Evolutionary conservation across 352 stramenopile genomes (phyloP).

Genomic region (Peronospora tabacina): DNA sequence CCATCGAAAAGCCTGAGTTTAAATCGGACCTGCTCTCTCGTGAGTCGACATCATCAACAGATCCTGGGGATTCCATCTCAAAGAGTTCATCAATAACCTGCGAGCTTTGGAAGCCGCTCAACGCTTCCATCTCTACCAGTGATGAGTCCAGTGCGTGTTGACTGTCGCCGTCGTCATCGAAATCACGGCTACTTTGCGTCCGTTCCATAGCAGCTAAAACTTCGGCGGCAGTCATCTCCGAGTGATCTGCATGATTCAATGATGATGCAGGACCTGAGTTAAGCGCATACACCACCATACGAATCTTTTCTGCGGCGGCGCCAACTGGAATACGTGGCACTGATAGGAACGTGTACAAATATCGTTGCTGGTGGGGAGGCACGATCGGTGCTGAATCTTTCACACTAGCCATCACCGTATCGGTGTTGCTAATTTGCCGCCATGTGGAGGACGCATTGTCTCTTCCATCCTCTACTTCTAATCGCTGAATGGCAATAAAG

Average conservation of each 20-base stretch:
- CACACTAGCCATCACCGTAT: constrained; percentile 57
- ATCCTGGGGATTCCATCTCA: constrained; percentile 63
- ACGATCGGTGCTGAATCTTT: constrained; percentile 34
- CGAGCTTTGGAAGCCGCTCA: constrained; percentile 28
- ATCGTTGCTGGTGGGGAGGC: constrained; percentile 32
- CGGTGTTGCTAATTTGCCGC: constrained; percentile 73
- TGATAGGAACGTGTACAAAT: constrained; percentile 75
- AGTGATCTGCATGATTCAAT: constrained; percentile 48
- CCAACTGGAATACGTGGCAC: constrained; percentile 69
- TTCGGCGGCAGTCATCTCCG: constrained; percentile 61
- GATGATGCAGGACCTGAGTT: constrained; percentile 33
- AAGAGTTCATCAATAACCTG: constrained; percentile 77
- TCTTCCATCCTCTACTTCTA: constrained; percentile 29
- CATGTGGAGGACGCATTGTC: constrained; percentile 38
- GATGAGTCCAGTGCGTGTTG: constrained; percentile 46
- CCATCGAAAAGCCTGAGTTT: constrained; percentile 19
- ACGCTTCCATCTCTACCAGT: constrained; percentile 37
- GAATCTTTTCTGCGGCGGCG: constrained; percentile 52
- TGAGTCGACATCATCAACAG: constrained; percentile 29
- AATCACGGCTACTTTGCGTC: constrained; percentile 37
- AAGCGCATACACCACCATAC: constrained; percentile 67
- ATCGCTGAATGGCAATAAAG: constrained; percentile 74
- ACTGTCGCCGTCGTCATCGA: constrained; percentile 28
- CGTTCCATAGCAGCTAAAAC: constrained; percentile 68
- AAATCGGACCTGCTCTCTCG: constrained; percentile 24